Base-by-base conservation (phyloP, 768 basidiomycete genomes). In the Russula lepida region DNA sequence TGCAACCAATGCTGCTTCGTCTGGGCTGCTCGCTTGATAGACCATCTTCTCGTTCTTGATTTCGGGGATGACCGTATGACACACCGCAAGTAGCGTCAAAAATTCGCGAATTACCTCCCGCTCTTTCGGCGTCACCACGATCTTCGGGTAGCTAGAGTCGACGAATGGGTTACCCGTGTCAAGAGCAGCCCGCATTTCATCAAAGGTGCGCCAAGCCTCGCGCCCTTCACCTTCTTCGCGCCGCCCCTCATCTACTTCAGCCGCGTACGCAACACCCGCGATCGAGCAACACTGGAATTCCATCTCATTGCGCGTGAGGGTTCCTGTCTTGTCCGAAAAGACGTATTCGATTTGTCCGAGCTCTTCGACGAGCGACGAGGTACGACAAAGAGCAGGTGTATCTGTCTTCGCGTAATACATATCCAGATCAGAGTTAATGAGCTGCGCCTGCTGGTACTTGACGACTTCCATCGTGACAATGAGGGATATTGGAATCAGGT, bases 391-490 rank as follows among this genome's bases (percentile, higher is more conserved):
- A 0, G 97, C 97, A 0, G 97, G 94, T 0, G 95, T 98, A 71
- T 99, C 97, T 0, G 95, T 97, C 60, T 78, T 84, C 12, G 88
- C 84, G 72, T 98, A 88, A 74, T 99, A 99, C 95, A 99, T 98
- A 75, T 99, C 97, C 54, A 95, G 83, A 73, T 95, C 97, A 27
- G 84, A 93, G 73, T 98, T 99, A 79, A 99, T 99, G 55, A 98
- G 81, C 37, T 91, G 88, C 1, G 97, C 95, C 75, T 98, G 97
- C 72, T 97, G 94, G 69, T 88, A 98, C 72, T 98, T 98, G 76
- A 99, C 97, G 35, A 98, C 89, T 77, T 99, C 97, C 89, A 98
- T 98, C 4, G 97, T 98, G 67, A 99, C 97, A 68, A 98, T 95
- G 67, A 99, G 85, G 58, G 95, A 98, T 69, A 99, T 99, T 4